Conservation (phyloP, 2,329 filamentous ascomycete species). For the Trichoderma semiorbis region DNA sequence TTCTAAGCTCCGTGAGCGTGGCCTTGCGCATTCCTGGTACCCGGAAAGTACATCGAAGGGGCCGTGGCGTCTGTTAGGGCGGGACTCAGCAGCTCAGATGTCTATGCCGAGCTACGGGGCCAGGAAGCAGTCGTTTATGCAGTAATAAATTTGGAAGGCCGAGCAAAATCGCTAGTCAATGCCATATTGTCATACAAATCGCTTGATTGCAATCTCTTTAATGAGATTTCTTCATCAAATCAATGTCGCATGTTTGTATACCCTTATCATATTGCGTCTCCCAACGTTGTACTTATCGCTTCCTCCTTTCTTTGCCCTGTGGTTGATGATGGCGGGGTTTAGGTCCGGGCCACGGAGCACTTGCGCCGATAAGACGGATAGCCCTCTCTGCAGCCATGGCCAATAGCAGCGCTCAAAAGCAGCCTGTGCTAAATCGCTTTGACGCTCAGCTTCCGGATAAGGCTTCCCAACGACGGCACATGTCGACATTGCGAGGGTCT, state of each 20-base stretch:
- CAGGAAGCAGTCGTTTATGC: background rate
- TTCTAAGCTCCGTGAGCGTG: background rate
- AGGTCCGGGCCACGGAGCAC: constrained; percentile 12
- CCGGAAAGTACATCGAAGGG: background rate
- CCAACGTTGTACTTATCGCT: background rate
- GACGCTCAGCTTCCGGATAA: background rate
- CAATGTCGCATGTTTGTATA: background rate
- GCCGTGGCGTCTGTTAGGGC: background rate
- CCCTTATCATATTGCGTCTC: background rate
- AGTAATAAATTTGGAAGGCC: background rate
- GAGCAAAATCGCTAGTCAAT: rapidly evolving
- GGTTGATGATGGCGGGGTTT: constrained; percentile 17
- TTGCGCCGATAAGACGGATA: constrained; percentile 18
- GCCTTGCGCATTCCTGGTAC: background rate
- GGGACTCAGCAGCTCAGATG: background rate
- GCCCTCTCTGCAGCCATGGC: constrained; percentile 19
- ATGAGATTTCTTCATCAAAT: background rate
- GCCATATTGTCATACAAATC: background rate
- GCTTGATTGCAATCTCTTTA: background rate
- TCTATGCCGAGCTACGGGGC: background rate
- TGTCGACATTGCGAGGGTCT: background rate
- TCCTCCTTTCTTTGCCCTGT: background rate
- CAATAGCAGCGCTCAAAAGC: constrained; percentile 27
- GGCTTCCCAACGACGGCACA: constrained; percentile 1
- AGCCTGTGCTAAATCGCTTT: constrained; percentile 26